Evolutionary conservation across 176 grass and related monocot genomes (phyloP).

Genomic region (Olyra latifolia): DNA sequence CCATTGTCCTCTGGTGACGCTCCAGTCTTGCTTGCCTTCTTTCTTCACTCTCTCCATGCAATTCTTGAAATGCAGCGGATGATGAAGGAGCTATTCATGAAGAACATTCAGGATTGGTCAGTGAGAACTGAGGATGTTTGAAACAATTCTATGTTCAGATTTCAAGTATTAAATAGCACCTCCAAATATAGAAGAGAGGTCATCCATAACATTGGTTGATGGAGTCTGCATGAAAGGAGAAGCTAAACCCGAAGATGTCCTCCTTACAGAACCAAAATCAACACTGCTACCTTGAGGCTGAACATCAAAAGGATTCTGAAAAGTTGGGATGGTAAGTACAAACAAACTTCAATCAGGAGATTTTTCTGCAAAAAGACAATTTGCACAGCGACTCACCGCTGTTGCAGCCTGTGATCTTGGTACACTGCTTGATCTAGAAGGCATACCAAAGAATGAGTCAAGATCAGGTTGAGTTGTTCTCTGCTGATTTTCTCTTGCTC

Average conservation of each 20-base stretch:
- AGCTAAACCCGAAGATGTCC: slow-evolving; percentile 37
- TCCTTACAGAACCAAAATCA: slow-evolving; percentile 35
- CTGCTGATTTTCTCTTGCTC: slow-evolving; percentile 44
- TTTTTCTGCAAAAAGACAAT: background rate
- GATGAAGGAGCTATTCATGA: slow-evolving; percentile 56
- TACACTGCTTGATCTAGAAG: slow-evolving; percentile 52
- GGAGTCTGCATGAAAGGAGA: slow-evolving; percentile 46
- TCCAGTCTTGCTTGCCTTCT: slow-evolving; percentile 71
- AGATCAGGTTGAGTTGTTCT: slow-evolving; percentile 53
- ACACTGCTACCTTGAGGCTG: slow-evolving; percentile 49
- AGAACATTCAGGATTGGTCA: slow-evolving; percentile 8
- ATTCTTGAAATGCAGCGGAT: slow-evolving; percentile 70
- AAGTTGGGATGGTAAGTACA: slow-evolving; percentile 27
- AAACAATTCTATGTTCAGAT: background rate
- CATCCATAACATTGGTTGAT: slow-evolving; percentile 70
- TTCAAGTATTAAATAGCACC: slow-evolving; percentile 39
- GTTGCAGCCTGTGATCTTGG: slow-evolving; percentile 41
- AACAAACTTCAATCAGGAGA: background rate
- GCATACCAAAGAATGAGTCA: slow-evolving; percentile 64
- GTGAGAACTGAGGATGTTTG: background rate
- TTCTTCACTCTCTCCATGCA: slow-evolving; percentile 63
- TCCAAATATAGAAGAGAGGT: slow-evolving; percentile 75
- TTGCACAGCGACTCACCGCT: slow-evolving; percentile 17
- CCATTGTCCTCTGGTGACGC: slow-evolving; percentile 60
- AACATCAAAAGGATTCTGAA: slow-evolving; percentile 62